Evolutionary conservation across 352 stramenopile species (phyloP).

Genomic region (Phytophthora meadii): DNA sequence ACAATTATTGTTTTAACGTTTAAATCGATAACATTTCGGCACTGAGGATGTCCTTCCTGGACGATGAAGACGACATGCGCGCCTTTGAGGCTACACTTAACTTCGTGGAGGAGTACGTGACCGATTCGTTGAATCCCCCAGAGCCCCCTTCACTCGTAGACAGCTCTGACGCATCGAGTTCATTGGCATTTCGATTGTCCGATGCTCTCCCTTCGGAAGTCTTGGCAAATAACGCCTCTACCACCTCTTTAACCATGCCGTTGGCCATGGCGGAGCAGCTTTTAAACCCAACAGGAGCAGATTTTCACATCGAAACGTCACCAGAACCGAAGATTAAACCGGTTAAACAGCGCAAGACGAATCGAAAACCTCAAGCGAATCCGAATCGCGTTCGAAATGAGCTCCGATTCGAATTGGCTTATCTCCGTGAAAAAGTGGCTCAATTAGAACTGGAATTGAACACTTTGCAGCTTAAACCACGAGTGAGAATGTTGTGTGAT

Average conservation of each 20-base stretch:
- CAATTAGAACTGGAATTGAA: slow-evolving; percentile 54
- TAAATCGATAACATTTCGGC: too few relatives aligned
- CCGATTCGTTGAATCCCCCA: slow-evolving; percentile 9
- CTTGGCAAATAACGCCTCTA: neutral
- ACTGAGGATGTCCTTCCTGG: slow-evolving; percentile 6
- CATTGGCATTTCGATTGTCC: slow-evolving; percentile 13
- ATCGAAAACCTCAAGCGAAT: slow-evolving; percentile 25
- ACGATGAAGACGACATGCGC: slow-evolving; percentile 26
- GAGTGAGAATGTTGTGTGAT: slow-evolving; percentile 8
- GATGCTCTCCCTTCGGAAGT: slow-evolving; percentile 12
- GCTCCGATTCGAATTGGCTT: slow-evolving; percentile 61
- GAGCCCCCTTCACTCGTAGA: slow-evolving; percentile 2
- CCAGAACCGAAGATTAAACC: neutral
- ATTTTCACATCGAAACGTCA: slow-evolving; percentile 13
- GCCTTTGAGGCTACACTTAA: slow-evolving; percentile 26
- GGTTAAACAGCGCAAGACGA: slow-evolving; percentile 7
- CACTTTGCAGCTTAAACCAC: slow-evolving; percentile 20
- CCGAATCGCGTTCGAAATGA: slow-evolving; percentile 33
- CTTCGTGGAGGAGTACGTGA: slow-evolving; percentile 23
- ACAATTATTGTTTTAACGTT: too few relatives aligned
- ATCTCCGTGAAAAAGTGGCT: slow-evolving; percentile 65
- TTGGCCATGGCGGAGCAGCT: slow-evolving; percentile 12
- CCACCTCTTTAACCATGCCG: slow-evolving; percentile 4
- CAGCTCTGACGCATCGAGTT: slow-evolving; percentile 17
- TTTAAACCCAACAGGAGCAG: neutral